A percentile compares a stretch with the other conserved stretches of the same genome.
These are phyloP conservation scores for Jatropha podagrica DNA, from an alignment of 441 rosid species.

Conservation along the genomic window DNA sequence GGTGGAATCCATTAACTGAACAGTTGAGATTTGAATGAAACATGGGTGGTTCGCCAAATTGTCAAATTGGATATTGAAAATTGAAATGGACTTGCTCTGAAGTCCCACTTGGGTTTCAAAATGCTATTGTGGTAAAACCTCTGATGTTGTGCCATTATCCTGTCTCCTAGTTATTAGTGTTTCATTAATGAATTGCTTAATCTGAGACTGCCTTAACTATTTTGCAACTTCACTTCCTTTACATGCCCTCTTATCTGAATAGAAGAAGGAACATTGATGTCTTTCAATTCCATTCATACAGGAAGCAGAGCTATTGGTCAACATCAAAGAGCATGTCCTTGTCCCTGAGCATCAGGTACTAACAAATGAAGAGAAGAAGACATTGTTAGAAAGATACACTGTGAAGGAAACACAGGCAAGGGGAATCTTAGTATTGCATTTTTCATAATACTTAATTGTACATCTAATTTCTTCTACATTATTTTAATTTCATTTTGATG, in stretches of 20 bases:
- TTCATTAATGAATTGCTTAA: background rate
- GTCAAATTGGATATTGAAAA: background rate
- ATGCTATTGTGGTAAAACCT: background rate
- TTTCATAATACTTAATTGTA: too few species aligned
- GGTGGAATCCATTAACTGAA: background rate
- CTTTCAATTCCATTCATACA: slow-evolving; percentile 30
- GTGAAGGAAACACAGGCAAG: slow-evolving; percentile 96
- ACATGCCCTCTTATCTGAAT: slow-evolving; percentile 12
- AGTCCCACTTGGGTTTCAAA: background rate
- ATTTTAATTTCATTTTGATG: background rate
- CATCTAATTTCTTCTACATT: background rate
- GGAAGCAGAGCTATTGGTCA: slow-evolving; percentile 87
- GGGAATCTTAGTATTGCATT: background rate
- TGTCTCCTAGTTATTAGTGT: too few species aligned
- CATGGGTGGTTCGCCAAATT: background rate
- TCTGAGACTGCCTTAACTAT: background rate
- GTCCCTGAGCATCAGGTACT: slow-evolving; percentile 96
- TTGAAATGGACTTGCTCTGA: background rate
- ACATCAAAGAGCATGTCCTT: slow-evolving; percentile 85
- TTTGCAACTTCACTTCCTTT: slow-evolving; percentile 3
- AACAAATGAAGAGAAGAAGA: slow-evolving; percentile 79
- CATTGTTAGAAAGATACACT: slow-evolving; percentile 79
- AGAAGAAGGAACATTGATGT: background rate
- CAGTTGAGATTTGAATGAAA: background rate
- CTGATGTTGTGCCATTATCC: background rate